These are phyloP conservation scores for Lobosporangium transversale DNA, from an alignment of 192 early-diverging fungal genomes.

Conservation along the genomic window DNA sequence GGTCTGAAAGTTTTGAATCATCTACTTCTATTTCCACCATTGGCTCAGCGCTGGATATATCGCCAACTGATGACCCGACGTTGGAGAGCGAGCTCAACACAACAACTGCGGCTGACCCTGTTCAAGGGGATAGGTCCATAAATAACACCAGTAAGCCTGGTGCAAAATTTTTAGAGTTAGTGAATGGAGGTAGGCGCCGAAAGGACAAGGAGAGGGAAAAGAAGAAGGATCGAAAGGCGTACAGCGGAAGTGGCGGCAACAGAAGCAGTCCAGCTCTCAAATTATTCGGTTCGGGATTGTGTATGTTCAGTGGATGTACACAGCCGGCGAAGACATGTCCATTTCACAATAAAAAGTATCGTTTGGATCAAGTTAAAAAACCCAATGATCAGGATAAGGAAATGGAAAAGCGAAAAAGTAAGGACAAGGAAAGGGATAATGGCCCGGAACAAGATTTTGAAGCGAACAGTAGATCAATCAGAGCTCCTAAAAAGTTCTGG, in stretches of 20 bases:
- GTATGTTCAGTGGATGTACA: constrained; percentile 33
- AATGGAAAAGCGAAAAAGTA: constrained; percentile 10
- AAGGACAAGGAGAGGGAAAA: constrained; percentile 50
- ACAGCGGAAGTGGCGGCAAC: constrained; percentile 24
- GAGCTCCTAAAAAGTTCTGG: constrained; percentile 18
- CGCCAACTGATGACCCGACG: constrained; percentile 23
- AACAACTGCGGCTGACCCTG: constrained; percentile 1
- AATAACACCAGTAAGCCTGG: background rate
- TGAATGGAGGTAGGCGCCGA: constrained; percentile 23
- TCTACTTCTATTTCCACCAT: constrained; percentile 39
- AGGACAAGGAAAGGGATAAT: constrained; percentile 16
- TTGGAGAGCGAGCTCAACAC: constrained; percentile 17
- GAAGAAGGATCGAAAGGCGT: constrained; percentile 14
- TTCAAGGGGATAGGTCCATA: background rate
- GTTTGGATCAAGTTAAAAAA: background rate
- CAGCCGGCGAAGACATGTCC: constrained; percentile 38
- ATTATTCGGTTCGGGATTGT: constrained; percentile 19
- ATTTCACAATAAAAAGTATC: constrained; percentile 29
- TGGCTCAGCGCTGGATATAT: constrained; percentile 26
- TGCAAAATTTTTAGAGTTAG: constrained; percentile 13
- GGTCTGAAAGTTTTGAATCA: constrained; percentile 29
- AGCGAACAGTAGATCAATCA: too few species aligned
- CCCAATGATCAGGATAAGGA: constrained; percentile 1
- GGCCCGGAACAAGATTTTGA: too few species aligned
- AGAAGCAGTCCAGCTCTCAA: constrained; percentile 25